Base-by-base conservation (phyloP, 1,139 yeast species). In the Scheffersomyces cryptocercus region DNA sequence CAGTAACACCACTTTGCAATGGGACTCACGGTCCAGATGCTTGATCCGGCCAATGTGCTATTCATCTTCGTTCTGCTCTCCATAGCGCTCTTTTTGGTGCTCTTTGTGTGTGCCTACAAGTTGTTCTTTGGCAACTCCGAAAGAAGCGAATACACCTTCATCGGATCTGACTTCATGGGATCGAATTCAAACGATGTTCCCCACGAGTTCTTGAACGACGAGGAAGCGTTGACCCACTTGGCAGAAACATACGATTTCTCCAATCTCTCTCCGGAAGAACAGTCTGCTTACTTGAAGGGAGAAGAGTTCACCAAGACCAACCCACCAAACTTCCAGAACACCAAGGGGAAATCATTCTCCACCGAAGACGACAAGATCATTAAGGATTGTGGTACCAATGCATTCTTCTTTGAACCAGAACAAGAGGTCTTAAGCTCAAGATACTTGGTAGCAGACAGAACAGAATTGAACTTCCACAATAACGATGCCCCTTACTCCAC, bases 401-500 rank as follows among this genome's bases (percentile, higher is more conserved):
- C 78, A 3, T 74, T 71, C 50, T 71, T 66, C 45, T 73, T 73
- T 46, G 74, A 68, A 38, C 73, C 67, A 49, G 77, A 71, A 35
- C 40, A 42, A 20, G 55, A 52, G 15, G 53, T 56, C 29, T 52
- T 69, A 24, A 55, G 58, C 32, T 68, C 77, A 3, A 55, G 73
- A 10, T 74, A 55, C 47, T 52, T 77, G 4, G 77, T 85, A 7
- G 86, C 82, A 42, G 93, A 85, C 57, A 75, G 77, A 50, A 75
- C 87, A 6, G 91, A 85, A 50, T 62, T 86, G 13, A 61, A 67
- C 38, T 85, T 86, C 54, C 38, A 49, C 35, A 65, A 70, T 42
- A 73, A 73, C 49, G 75, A 70, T 48, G 45, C 60, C 10, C 74
- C 77, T 3, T 73, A 72, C 53, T 65, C 73, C 6, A 71, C 76